Base-by-base conservation (phyloP, 2,329 filamentous ascomycete genomes). In the Aspergillus puulaauensis region DNA sequence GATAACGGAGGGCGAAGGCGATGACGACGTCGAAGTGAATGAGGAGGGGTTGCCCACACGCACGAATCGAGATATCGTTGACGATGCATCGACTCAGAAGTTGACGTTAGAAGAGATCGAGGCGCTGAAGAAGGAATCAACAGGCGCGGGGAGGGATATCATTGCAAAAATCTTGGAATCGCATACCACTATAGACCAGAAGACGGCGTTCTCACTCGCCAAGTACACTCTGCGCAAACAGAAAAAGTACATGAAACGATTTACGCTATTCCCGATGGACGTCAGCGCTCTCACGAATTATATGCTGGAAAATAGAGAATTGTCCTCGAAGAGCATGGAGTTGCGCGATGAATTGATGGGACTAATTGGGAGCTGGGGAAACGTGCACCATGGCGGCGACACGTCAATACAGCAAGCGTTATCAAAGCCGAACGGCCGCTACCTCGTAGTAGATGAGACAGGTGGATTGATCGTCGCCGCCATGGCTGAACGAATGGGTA, bases 181-280 rank as follows among this genome's bases (percentile, higher is more conserved):
- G 44, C 95, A 99, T 74, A 88, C 90, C 17, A 90, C 89, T 1
- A 83, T 99, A 44, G 92, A 96, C 65, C 90, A 98, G 77, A 99
- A 99, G 81, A 98, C 95, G 0, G 83, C 87, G 0, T 99, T 96
- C 70, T 96, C 92, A 2, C 80, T 97, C 57, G 93, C 93, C 44
- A 99, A 99, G 75, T 99, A 99, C 76, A 96, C 95, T 69, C 80
- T 98, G 17, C 82, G 96, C 46, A 99, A 99, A 79, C 89, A 90
- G 63, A 93, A 88, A 72, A 99, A 99, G 76, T 98, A 96, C 72
- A 83, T 98, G 62, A 88, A 90, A 67, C 83, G 92, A 12, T 98
- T 99, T 69, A 91, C 90, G 0, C 85, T 95, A 1, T 74, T 96
- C 52, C 93, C 93, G 0, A 77, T 98, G 65, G 92, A 97, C 69